A percentile compares a stretch with the other conserved stretches of the same genome.
phyloP scores from a whole-genome alignment of 139 green algal genomes.

The Tetraselmis chui region DNA sequence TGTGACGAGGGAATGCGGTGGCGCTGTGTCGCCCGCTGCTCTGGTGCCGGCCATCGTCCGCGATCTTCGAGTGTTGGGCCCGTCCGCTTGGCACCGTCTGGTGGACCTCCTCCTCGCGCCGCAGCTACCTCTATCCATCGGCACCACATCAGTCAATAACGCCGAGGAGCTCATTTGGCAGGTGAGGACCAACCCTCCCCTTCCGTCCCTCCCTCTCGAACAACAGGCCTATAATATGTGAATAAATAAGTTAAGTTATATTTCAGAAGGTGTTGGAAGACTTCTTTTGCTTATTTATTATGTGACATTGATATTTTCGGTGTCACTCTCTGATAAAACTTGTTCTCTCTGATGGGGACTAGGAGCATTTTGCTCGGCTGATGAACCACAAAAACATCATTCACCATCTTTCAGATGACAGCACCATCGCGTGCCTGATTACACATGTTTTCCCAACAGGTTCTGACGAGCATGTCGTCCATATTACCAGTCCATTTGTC shows the following conservation, averaged over 20 bases:
- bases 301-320: too few species aligned
- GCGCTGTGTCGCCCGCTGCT: background rate
- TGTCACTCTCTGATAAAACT: too few species aligned
- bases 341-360: too few species aligned
- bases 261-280: too few species aligned
- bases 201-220: background rate
- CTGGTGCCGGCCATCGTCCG: background rate
- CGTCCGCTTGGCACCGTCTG: background rate
- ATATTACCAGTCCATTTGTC: too few species aligned
- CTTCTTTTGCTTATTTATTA: too few species aligned
- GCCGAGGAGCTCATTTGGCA: background rate
- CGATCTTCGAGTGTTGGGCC: background rate
- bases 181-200: background rate
- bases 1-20: too few species aligned
- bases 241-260: too few species aligned
- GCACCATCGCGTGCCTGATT: background rate
- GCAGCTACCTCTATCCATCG: background rate
- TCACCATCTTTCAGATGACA: conserved; percentile 1
- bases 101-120: background rate
- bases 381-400: background rate
- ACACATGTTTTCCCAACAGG: background rate
- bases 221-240: too few species aligned
- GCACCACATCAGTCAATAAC: background rate
- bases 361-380: background rate
- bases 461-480: background rate